Base-by-base conservation (phyloP, 2,329 filamentous ascomycete species). In the Cordyceps fumosorosea region DNA sequence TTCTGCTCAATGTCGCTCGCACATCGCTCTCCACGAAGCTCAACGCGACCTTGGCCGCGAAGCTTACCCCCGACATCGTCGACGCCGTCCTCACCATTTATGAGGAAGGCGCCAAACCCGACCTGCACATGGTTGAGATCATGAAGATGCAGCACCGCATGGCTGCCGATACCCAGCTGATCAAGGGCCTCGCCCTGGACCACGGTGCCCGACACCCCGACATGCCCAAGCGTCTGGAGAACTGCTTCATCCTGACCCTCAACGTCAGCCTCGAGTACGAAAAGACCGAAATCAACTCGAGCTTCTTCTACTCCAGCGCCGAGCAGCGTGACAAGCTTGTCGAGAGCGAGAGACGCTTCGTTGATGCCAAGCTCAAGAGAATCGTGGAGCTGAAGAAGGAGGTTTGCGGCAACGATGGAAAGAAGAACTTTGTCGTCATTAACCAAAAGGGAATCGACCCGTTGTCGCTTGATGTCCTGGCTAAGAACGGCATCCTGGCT, bases 141-240 rank as follows among this genome's bases (percentile, higher is more conserved):
- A 99, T 99, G 95, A 98, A 96, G 76, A 98, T 99, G 93, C 95
- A 99, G 80, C 95, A 99, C 80, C 90, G 93, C 69, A 92, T 91
- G 58, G 93, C 93, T 63, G 91, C 95, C 37, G 95, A 99, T 76
- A 99, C 95, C 62, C 92, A 96, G 76, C 86, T 99, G 64, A 97
- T 99, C 75, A 87, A 90, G 67, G 95, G 95, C 64, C 82, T 99
- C 63, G 95, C 91, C 11, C 81, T 99, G 64, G 95, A 99, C 72
- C 95, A 99, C 76, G 95, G 95, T 67, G 93, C 95, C 14, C 86
- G 95, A 72, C 95, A 99, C 77, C 95, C 95, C 3, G 95, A 99
- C 73, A 99, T 99, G 95, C 91, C 95, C 10, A 98, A 96, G 81
- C 84, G 90, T 63, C 86, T 99, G 34, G 91, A 96, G 77, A 97